A percentile compares a stretch with the other conserved stretches of the same genome.
phyloP scores from a whole-genome alignment of 495 filamentous ascomycete species.

The Penicillium egyptiacum region DNA sequence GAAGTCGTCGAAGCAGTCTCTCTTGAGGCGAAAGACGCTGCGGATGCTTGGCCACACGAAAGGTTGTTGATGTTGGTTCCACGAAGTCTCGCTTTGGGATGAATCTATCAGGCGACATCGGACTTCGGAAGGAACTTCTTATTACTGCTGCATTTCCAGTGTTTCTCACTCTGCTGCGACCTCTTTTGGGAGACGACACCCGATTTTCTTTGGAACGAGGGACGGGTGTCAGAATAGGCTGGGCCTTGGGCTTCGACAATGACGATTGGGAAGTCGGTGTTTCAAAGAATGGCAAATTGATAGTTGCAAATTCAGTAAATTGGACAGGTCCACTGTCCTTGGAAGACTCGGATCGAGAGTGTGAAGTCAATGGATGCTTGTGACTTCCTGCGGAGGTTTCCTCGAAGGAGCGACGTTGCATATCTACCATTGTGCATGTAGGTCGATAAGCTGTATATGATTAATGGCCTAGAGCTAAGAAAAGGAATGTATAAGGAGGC shows the following conservation, averaged over 20 bases:
- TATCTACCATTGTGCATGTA: slow-evolving; percentile 25
- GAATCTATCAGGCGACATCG: slow-evolving; percentile 63
- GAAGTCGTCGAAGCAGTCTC: slow-evolving; percentile 57
- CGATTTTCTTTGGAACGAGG: slow-evolving; percentile 17
- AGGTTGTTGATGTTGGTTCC: slow-evolving; percentile 52
- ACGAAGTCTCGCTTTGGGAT: slow-evolving; percentile 56
- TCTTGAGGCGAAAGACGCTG: slow-evolving; percentile 61
- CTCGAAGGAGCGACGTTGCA: slow-evolving; percentile 30
- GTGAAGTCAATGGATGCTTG: slow-evolving; percentile 7
- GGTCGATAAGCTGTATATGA: slow-evolving; percentile 4
- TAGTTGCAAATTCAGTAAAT: slow-evolving; percentile 25
- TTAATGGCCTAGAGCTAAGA: slow-evolving; percentile 2
- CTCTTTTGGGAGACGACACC: slow-evolving; percentile 17
- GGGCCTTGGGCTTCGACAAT: slow-evolving; percentile 3
- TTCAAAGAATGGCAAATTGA: slow-evolving; percentile 21
- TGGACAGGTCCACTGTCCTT: slow-evolving; percentile 7
- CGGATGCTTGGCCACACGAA: slow-evolving; percentile 62
- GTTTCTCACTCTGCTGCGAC: slow-evolving; percentile 18
- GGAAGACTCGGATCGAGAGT: slow-evolving; percentile 19
- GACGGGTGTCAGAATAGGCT: neutral
- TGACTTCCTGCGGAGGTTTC: slow-evolving; percentile 19
- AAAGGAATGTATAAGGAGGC: slow-evolving; percentile 26
- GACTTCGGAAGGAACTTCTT: slow-evolving; percentile 17
- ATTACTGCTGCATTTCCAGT: neutral
- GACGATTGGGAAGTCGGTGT: slow-evolving; percentile 21